Base-by-base conservation (phyloP, 345 rosid genomes). In the Erodium maritimum region DNA sequence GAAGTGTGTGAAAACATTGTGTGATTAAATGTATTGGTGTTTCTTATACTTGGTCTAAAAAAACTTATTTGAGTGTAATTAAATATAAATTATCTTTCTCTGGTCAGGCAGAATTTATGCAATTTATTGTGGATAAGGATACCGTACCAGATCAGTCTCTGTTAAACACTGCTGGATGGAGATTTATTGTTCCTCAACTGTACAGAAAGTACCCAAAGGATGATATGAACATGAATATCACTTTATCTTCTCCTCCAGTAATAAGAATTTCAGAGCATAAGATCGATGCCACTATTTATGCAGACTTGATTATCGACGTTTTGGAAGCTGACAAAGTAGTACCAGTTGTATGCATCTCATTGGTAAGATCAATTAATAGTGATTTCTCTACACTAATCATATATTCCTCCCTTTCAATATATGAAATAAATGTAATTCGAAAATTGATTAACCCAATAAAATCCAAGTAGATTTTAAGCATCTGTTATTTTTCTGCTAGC, bases 301-400 rank as follows among this genome's bases (percentile, higher is more conserved):
- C 78, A 5, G 85, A 84, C 71, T 72, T 88, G 74, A 71, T 85
- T 68, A 85, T 88, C 61, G 75, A 88, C 70, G 95, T 93, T 62
- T 62, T 85, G 69, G 81, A 85, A 66, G 80, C 67, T 56, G 73
- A 67, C 55, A 64, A 82, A 75, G 86, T 74, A 33, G 83, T 88
- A 78, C 91, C 99, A 23, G 99, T 93, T 65, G 95, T 83, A 21
- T 88, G 96, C 82, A 85, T 93, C 76, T 83, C 95, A 48, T 61
- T 88, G 87, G 98, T 88, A 72, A 70, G 88, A 68, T 59, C 18
- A 34, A 53, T 17, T 60, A 58, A 69, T 63, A 23, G 21, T 19
- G 21, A 24, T 50, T 51, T 57, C 14, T 13, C 48, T 2, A 3
- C 48, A 42, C 48, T 14, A 14, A 42, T 12, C 17, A 42, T 42